Percentiles rank a stretch among this genome's conserved stretches.
phyloP scores from a whole-genome alignment of 306 rosid genomes.

The Castanea mollissima region DNA sequence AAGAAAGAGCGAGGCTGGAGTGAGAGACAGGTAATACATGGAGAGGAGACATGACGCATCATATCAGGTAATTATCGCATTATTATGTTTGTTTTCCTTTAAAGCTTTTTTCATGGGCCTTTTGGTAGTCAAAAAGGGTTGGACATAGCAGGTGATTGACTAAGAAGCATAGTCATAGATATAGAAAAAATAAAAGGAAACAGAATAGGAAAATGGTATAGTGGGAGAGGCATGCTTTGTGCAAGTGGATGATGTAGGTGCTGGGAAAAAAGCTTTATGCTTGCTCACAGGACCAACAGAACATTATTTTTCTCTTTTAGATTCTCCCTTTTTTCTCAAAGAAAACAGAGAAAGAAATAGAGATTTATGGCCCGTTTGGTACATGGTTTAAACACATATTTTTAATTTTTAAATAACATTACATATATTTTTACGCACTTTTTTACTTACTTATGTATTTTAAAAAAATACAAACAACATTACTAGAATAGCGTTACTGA shows the following conservation, averaged over 20 bases:
- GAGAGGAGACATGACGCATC: not conserved
- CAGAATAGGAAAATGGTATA: not conserved
- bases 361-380: not conserved
- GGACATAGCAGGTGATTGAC: not conserved
- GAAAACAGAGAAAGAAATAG: not conserved
- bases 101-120: slow-evolving; percentile 16
- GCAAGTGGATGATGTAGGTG: not conserved
- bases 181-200: not conserved
- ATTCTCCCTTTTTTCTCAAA: too few species aligned
- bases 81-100: not conserved
- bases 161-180: not conserved
- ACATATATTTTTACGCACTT: too few species aligned
- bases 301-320: not conserved
- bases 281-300: not conserved
- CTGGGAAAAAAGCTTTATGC: not conserved
- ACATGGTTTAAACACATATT: too few species aligned
- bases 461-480: too few species aligned
- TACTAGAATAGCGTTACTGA: too few species aligned
- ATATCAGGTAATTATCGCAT: not conserved
- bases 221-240: not conserved
- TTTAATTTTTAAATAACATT: too few species aligned
- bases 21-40: not conserved
- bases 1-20: not conserved
- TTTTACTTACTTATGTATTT: too few species aligned
- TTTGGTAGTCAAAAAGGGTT: slow-evolving; percentile 28